phyloP scores from a whole-genome alignment of 345 rosid species.

The Lepidium didymum region DNA sequence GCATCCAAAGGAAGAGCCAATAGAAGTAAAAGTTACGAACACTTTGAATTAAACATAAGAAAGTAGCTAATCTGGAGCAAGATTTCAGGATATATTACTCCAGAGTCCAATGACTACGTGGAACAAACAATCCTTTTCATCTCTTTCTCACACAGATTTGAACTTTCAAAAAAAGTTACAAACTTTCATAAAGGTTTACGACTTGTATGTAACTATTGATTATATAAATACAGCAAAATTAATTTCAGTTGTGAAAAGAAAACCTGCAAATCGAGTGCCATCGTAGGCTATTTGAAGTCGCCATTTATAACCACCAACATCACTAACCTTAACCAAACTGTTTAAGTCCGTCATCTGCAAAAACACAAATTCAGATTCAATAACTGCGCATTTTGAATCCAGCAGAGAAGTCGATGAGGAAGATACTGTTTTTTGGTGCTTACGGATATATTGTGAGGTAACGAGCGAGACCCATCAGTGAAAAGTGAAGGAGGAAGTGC shows the following conservation, averaged over 20 bases:
- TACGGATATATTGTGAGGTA: constrained; percentile 18
- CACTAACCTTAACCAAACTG: constrained; percentile 21
- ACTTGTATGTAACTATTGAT: no score
- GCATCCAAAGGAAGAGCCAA: neutral
- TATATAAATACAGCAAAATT: no score
- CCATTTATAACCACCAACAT: constrained; percentile 48
- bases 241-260: neutral
- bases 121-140: neutral
- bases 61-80: no score
- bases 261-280: constrained; percentile 76
- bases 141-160: neutral
- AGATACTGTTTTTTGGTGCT: constrained; percentile 4
- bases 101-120: neutral
- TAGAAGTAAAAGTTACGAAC: neutral
- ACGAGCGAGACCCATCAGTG: constrained; percentile 22
- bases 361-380: neutral
- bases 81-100: no score
- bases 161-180: neutral
- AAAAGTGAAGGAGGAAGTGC: constrained; percentile 32
- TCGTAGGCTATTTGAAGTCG: constrained; percentile 78
- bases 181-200: neutral
- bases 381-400: neutral
- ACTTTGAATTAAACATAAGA: no score
- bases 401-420: neutral
- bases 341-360: constrained; percentile 16